Evolutionary conservation across 805 yeast genomes (phyloP).

Genomic region (Clavispora santaluciae): DNA sequence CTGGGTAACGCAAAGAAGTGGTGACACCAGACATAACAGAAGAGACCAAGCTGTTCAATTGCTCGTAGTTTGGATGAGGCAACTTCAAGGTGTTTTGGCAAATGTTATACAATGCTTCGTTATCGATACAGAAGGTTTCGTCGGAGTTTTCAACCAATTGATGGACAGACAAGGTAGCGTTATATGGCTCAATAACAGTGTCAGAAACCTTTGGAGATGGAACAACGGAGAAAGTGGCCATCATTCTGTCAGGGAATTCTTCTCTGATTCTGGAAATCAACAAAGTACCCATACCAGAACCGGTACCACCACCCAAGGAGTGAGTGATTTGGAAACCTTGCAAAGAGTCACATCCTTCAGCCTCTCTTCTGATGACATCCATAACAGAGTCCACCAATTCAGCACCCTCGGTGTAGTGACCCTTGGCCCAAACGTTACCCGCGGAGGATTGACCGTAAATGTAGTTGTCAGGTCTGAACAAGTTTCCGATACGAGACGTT

Average conservation of each 20-base stretch:
- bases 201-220: conserved; percentile 91
- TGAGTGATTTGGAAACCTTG: conserved; percentile 87
- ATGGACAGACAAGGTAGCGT: conserved; percentile 85
- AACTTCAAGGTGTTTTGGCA: conserved; percentile 83
- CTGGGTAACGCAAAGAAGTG: conserved; percentile 90
- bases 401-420: conserved; percentile 95
- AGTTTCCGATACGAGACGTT: conserved; percentile 72
- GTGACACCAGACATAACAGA: conserved; percentile 95
- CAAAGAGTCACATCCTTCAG: conserved; percentile 85
- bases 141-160: conserved; percentile 88
- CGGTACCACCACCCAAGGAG: conserved; percentile 76
- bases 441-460: conserved; percentile 90
- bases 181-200: conserved; percentile 93
- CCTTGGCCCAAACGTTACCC: conserved; percentile 96
- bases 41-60: conserved; percentile 78
- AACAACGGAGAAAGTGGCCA: conserved; percentile 90
- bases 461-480: conserved; percentile 89
- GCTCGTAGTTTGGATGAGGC: conserved; percentile 71
- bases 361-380: conserved; percentile 90
- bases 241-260: conserved; percentile 93
- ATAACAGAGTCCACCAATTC: conserved; percentile 86
- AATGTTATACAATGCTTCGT: conserved; percentile 87
- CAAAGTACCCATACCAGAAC: conserved; percentile 94
- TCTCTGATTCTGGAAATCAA: conserved; percentile 82
- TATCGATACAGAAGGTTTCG: conserved; percentile 93